A percentile compares a stretch with the other conserved stretches of the same genome.
Evolutionary conservation across 805 yeast species (phyloP).

Genomic region (Danielozyma ontarioensis): DNA sequence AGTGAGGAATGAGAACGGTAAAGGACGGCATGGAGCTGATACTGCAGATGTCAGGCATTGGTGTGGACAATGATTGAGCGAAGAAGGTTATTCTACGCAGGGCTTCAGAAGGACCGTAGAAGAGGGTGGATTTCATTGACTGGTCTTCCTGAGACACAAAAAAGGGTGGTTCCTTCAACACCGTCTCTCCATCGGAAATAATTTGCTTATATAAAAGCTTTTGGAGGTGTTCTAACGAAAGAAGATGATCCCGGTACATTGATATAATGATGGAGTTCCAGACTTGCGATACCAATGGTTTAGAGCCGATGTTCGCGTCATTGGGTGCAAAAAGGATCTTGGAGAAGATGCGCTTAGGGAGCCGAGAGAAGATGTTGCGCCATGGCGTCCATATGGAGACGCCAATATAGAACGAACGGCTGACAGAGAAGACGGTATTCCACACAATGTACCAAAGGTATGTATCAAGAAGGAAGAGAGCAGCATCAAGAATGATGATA

Average conservation of each 20-base stretch:
- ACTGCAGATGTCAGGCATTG: conserved; percentile 70
- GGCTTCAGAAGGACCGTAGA: conserved; percentile 68
- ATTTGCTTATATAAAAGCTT: conserved; percentile 56
- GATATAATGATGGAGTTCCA: conserved; percentile 86
- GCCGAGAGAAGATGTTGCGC: conserved; percentile 70
- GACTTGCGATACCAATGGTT: conserved; percentile 56
- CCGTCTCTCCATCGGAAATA: conserved; percentile 24
- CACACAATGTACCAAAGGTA: conserved; percentile 83
- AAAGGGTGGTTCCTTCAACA: conserved; percentile 66
- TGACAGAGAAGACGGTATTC: conserved; percentile 69
- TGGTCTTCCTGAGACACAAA: conserved; percentile 82
- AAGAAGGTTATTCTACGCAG: conserved; percentile 79
- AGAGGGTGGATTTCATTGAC: conserved; percentile 50
- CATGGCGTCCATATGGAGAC: conserved; percentile 87
- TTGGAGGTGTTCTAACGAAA: conserved; percentile 69
- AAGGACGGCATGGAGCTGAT: conserved; percentile 72
- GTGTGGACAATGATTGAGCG: conserved; percentile 85
- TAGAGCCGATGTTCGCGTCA: conserved; percentile 38
- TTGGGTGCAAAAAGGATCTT: conserved; percentile 52
- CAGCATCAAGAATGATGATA: conserved; percentile 56
- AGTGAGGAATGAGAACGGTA: conserved; percentile 83
- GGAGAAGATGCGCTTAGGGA: conserved; percentile 72
- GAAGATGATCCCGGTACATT: conserved; percentile 75
- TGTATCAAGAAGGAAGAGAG: conserved; percentile 73
- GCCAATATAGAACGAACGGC: conserved; percentile 67